phyloP scores from a whole-genome alignment of 192 early-diverging fungal species.

The Martensiomyces pterosporus region DNA sequence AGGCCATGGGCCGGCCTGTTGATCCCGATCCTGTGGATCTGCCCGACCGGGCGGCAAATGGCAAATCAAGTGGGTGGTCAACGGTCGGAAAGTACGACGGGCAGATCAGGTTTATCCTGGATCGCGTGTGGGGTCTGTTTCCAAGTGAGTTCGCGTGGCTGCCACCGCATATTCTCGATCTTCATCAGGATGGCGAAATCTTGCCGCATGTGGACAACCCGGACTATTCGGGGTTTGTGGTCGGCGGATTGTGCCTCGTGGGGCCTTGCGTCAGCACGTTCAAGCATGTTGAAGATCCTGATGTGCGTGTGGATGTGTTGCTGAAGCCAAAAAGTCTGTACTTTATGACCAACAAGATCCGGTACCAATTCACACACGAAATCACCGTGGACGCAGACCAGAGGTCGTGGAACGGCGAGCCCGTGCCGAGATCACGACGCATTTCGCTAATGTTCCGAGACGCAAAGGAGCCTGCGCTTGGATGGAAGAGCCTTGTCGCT shows the following conservation, averaged over 20 bases:
- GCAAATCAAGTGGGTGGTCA: slow-evolving; percentile 40
- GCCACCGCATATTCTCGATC: slow-evolving; percentile 75
- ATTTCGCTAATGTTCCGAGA: slow-evolving; percentile 75
- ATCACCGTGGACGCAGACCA: slow-evolving; percentile 55
- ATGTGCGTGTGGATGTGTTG: slow-evolving; percentile 56
- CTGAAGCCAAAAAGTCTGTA: slow-evolving; percentile 67
- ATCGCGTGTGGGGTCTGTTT: slow-evolving; percentile 57
- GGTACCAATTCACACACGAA: slow-evolving; percentile 78
- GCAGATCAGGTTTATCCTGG: slow-evolving; percentile 51
- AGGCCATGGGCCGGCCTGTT: slow-evolving; percentile 13
- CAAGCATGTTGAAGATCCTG: slow-evolving; percentile 59
- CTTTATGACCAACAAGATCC: slow-evolving; percentile 63
- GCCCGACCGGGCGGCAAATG: slow-evolving; percentile 20
- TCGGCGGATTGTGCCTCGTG: slow-evolving; percentile 70
- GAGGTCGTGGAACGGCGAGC: slow-evolving; percentile 52
- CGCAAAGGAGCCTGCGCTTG: slow-evolving; percentile 34
- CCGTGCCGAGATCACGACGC: slow-evolving; percentile 56
- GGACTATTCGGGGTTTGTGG: slow-evolving; percentile 69
- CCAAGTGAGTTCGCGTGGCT: slow-evolving; percentile 60
- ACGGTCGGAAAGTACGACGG: slow-evolving; percentile 47
- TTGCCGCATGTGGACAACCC: slow-evolving; percentile 79
- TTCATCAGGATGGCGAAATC: slow-evolving; percentile 68
- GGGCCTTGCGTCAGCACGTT: slow-evolving; percentile 71
- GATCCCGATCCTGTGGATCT: slow-evolving; percentile 37
- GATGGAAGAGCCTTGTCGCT: slow-evolving; percentile 39